A percentile compares a stretch with the other conserved stretches of the same genome.
Evolutionary conservation across 495 filamentous ascomycete species (phyloP).

Genomic region (Xylaria intraflava): DNA sequence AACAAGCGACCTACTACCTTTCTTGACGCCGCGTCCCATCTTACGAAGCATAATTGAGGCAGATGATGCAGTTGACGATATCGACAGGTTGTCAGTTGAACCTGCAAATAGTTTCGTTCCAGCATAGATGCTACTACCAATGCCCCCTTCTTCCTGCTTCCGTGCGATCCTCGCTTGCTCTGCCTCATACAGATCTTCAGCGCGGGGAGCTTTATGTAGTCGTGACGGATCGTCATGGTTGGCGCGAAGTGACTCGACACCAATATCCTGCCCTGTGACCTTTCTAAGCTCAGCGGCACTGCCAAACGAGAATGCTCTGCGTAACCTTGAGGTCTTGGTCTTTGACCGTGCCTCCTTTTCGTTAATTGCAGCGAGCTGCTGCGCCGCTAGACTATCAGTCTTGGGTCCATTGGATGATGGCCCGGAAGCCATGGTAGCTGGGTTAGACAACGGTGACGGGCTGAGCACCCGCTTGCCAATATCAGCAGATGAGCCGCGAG

Average conservation of each 20-base stretch:
- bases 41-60: conserved; percentile 99
- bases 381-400: conserved; percentile 63
- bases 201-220: conserved; percentile 66
- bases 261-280: conserved; percentile 55
- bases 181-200: conserved; percentile 57
- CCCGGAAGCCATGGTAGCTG: conserved; percentile 54
- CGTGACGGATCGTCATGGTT: conserved; percentile 53
- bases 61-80: conserved; percentile 95
- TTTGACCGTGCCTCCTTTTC: conserved; percentile 61
- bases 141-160: conserved; percentile 82
- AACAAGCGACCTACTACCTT: conserved; percentile 79
- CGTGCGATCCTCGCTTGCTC: conserved; percentile 87
- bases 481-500: conserved; percentile 65
- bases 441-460: conserved; percentile 86
- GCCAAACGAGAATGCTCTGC: conserved; percentile 94
- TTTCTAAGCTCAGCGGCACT: conserved; percentile 88
- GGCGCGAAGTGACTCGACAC: conserved; percentile 39
- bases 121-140: conserved; percentile 90
- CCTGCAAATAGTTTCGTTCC: conserved; percentile 82
- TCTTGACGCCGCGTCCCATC: conserved; percentile 98
- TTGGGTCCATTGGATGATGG: conserved; percentile 19
- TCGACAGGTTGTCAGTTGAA: conserved; percentile 93
- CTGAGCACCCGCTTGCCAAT: conserved; percentile 61
- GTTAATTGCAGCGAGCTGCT: conserved; percentile 72
- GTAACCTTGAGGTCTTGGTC: conserved; percentile 81